Base-by-base conservation (phyloP, 495 filamentous ascomycete species). In the Geoglossum glabrum region DNA sequence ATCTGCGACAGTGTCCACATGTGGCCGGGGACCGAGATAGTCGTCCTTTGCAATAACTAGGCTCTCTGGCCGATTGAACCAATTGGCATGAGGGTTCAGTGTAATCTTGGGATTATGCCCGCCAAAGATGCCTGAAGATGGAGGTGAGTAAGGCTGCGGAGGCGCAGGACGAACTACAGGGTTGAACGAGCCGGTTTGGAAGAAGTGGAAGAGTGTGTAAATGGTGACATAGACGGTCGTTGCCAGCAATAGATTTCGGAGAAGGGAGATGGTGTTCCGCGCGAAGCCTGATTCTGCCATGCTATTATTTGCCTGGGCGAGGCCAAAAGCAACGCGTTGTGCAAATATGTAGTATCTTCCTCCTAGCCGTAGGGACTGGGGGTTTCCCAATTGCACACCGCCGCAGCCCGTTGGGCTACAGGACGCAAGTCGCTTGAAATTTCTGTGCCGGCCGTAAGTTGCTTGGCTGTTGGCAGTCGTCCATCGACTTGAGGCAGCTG, bases 1-100 rank as follows among this genome's bases (percentile, higher is more conserved):
- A 62, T 79, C 74, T 4, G 76, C 77, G 55, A 74, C 69, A 1
- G 72, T 74, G 60, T 79, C 72, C 10, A 74, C 67, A 57, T 75
- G 64, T 0, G 75, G 76, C 27, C 76, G 65, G 19, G 61, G 62
- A 4, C 76, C 77, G 49, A 76, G 57, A 61, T 72, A 79, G 57
- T 72, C 73, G 61, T 79, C 77, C 45, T 71, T 71, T 50, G 46
- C 64, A 30, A 65, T 61, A 47, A 76, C 74, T n/a, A 75, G 64
- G 52, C 68, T 72, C 54, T 70, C 63, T 5, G 74, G 74, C 17
- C 74, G 63, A 60, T 76, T 70, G 61, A 71, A 70, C 65, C 71
- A 71, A 65, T 75, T 73, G 31, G 69, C 69, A 60, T 74, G 67
- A 38, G 62, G 68, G 61, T 72, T 75, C 64, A 71, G 71, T 36